Conservation (phyloP, 768 basidiomycete genomes). For the Gloeopeniophorella convolvens region DNA sequence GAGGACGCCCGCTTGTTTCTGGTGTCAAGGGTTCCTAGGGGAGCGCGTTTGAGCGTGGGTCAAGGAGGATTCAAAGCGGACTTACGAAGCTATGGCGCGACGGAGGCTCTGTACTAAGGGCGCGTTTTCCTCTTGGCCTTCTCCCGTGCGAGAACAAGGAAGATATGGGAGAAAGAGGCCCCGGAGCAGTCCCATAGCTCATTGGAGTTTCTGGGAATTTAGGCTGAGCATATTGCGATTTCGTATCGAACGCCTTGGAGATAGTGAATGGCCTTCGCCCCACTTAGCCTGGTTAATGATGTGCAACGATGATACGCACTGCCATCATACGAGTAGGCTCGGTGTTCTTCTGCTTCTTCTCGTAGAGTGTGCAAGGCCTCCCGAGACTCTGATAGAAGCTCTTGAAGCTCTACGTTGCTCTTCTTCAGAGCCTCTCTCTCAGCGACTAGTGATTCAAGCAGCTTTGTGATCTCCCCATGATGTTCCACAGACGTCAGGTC, state of each 20-base stretch:
- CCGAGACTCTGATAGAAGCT: conserved; percentile 63
- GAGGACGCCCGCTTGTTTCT: conserved; percentile 36
- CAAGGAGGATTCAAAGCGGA: not conserved
- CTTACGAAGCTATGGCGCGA: conserved; percentile 30
- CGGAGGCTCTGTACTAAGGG: conserved; percentile 18
- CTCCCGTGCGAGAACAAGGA: conserved; percentile 8
- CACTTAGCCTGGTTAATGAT: conserved; percentile 8
- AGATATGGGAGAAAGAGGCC: conserved; percentile 19
- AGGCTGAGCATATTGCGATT: not conserved
- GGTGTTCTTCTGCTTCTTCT: conserved; percentile 70
- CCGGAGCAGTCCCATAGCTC: conserved; percentile 13
- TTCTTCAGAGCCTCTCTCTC: conserved; percentile 80
- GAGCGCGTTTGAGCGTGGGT: conserved; percentile 7
- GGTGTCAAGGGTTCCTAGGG: conserved; percentile 41
- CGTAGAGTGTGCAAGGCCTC: conserved; percentile 67
- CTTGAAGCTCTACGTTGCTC: conserved; percentile 75
- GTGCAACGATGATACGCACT: conserved; percentile 16
- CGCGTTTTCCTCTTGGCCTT: not conserved
- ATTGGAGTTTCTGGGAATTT: not conserved
- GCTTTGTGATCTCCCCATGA: conserved; percentile 54
- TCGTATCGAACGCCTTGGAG: not conserved
- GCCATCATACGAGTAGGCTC: conserved; percentile 25
- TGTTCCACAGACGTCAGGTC: conserved; percentile 37
- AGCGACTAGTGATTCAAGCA: conserved; percentile 79
- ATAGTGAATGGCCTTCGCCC: conserved; percentile 19